Conservation (phyloP, 441 rosid genomes). For the Populus hybrid region DNA sequence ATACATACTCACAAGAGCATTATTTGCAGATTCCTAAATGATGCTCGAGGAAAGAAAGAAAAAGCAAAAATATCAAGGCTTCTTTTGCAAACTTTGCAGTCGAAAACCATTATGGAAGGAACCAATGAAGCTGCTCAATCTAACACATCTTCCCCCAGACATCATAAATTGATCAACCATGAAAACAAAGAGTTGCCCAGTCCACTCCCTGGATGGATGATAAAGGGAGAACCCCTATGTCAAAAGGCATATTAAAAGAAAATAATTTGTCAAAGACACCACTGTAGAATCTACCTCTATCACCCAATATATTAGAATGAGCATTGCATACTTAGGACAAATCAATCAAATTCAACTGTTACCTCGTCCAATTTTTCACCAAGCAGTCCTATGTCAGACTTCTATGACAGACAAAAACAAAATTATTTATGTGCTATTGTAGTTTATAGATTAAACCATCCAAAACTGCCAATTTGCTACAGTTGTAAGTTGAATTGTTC, state of each 20-base stretch:
- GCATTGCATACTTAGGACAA: constrained; percentile 7
- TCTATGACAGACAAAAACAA: neutral
- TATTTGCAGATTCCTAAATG: constrained; percentile 26
- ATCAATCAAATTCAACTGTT: constrained; percentile 2
- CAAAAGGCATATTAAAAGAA: constrained; percentile 30
- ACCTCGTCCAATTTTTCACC: neutral
- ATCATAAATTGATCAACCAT: constrained; percentile 37
- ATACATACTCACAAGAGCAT: constrained; percentile 23
- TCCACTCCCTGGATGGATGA: constrained; percentile 45
- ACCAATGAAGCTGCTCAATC: constrained; percentile 40
- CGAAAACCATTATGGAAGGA: constrained; percentile 35
- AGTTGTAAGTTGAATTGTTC: neutral
- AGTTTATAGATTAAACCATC: neutral
- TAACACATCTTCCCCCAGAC: constrained; percentile 43
- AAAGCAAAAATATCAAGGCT: constrained; percentile 26
- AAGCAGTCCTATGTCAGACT: neutral
- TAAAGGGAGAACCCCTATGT: constrained; percentile 38
- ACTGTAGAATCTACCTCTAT: constrained; percentile 21
- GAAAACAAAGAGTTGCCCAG: constrained; percentile 40
- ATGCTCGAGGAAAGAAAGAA: constrained; percentile 16
- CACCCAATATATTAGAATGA: constrained; percentile 12
- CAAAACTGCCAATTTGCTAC: neutral
- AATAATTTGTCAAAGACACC: constrained; percentile 18
- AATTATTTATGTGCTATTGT: neutral
- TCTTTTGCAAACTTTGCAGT: constrained; percentile 39